These are phyloP conservation scores for Diaporthe citriasiana DNA, from an alignment of 2,329 filamentous ascomycete species.

Conservation along the genomic window DNA sequence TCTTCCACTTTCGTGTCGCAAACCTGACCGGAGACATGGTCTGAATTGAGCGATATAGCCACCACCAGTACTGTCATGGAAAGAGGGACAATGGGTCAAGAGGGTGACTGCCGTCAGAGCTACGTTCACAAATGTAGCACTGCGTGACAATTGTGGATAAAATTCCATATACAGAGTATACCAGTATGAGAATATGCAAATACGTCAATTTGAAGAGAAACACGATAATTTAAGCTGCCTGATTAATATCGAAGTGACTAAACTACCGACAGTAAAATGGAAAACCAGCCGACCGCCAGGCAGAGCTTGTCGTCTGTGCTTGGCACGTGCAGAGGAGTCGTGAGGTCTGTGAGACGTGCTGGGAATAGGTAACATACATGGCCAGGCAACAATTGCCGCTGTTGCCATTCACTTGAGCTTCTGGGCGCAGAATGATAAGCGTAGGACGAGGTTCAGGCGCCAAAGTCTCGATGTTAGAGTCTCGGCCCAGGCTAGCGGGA, in stretches of 20 bases:
- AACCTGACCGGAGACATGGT: slow-evolving; percentile 10
- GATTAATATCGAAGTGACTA: slow-evolving; percentile 19
- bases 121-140: slow-evolving; percentile 16
- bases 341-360: slow-evolving; percentile 33
- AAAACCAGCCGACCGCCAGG: background rate
- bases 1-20: slow-evolving; percentile 23
- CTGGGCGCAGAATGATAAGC: background rate
- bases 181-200: background rate
- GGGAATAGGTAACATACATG: slow-evolving; percentile 41
- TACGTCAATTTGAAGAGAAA: slow-evolving; percentile 27
- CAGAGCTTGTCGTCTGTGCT: background rate
- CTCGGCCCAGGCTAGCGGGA: background rate
- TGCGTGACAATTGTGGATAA: background rate
- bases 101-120: slow-evolving; percentile 71
- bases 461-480: background rate
- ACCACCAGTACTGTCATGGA: slow-evolving; percentile 55
- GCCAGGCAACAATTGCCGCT: slow-evolving; percentile 37
- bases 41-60: slow-evolving; percentile 19
- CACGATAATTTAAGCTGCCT: background rate
- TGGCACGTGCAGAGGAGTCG: background rate
- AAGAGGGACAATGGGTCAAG: slow-evolving; percentile 74
- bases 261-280: slow-evolving; percentile 4
- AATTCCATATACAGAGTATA: background rate
- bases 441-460: background rate
- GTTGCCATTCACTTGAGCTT: background rate